These are phyloP conservation scores for Guillardia theta DNA, from an alignment of 78 protist genomes.

Conservation along the genomic window DNA sequence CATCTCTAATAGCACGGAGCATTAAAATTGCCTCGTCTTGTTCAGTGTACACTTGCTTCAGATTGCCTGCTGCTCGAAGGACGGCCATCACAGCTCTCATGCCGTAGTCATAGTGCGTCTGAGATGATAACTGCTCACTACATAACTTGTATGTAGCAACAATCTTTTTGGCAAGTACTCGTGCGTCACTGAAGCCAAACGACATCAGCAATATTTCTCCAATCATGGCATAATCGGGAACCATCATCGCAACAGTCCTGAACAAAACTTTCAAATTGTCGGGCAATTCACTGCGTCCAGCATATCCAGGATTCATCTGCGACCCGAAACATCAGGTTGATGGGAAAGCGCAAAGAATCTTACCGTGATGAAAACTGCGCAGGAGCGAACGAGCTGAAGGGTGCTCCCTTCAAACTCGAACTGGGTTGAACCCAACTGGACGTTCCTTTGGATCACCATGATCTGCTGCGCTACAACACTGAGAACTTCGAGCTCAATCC, in stretches of 20 bases:
- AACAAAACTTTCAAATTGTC: conserved; percentile 85
- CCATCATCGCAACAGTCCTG: conserved; percentile 68
- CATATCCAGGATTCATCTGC: conserved; percentile 86
- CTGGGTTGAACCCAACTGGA: background rate
- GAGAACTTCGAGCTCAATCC: conserved; percentile 76
- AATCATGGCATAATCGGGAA: conserved; percentile 83
- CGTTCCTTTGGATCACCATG: conserved; percentile 63
- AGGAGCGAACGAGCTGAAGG: conserved; percentile 46
- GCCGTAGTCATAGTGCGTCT: conserved; percentile 89
- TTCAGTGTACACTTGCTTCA: conserved; percentile 44
- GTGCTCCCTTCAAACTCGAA: conserved; percentile 60
- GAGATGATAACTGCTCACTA: conserved; percentile 88
- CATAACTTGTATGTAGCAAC: conserved; percentile 81
- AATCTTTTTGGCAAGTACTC: conserved; percentile 69
- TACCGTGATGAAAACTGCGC: conserved; percentile 55
- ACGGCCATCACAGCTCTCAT: conserved; percentile 66
- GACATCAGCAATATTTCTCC: conserved; percentile 82
- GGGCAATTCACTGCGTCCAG: conserved; percentile 83
- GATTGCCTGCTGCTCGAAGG: conserved; percentile 10
- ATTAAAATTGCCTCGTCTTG: conserved; percentile 63
- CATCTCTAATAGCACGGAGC: conserved; percentile 68
- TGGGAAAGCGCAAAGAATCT: background rate
- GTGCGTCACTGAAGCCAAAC: conserved; percentile 74
- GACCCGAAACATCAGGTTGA: background rate
- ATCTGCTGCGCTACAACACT: conserved; percentile 61